Evolutionary conservation across 257 asterid genomes (phyloP).

Genomic region (Gentiana dahurica): DNA sequence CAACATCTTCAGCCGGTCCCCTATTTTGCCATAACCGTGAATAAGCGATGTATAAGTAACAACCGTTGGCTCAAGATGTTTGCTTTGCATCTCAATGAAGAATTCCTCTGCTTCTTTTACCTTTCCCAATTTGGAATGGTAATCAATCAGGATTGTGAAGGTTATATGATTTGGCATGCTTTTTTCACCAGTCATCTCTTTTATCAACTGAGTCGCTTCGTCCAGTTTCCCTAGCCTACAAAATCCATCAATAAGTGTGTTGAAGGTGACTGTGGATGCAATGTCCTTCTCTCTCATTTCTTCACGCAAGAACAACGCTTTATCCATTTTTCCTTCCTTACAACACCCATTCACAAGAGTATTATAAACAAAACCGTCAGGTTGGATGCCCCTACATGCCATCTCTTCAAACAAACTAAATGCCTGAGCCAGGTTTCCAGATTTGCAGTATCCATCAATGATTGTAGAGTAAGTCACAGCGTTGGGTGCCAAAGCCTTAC

Average conservation of each 20-base stretch:
- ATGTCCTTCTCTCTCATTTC: conserved; percentile 44
- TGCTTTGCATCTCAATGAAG: conserved; percentile 47
- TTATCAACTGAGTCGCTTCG: conserved; percentile 51
- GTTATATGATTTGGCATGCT: conserved; percentile 67
- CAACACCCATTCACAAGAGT: conserved; percentile 73
- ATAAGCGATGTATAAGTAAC: conserved; percentile 65
- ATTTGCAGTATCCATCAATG: conserved; percentile 74
- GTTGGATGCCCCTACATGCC: conserved; percentile 41
- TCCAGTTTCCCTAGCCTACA: conserved; percentile 57
- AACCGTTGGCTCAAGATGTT: conserved; percentile 50
- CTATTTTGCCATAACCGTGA: conserved; percentile 60
- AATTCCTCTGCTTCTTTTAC: conserved; percentile 64
- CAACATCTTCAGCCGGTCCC: conserved; percentile 51
- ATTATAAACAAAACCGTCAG: conserved; percentile 60
- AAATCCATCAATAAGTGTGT: conserved; percentile 58
- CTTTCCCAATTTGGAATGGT: conserved; percentile 45
- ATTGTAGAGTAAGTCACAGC: conserved; percentile 65
- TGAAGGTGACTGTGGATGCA: conserved; percentile 55
- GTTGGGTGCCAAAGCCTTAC: conserved; percentile 47
- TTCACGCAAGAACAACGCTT: conserved; percentile 44
- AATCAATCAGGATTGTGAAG: conserved; percentile 59
- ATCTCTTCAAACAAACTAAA: conserved; percentile 55
- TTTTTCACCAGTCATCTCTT: conserved; percentile 45
- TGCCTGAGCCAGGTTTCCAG: conserved; percentile 48
- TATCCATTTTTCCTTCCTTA: conserved; percentile 57